A percentile compares a stretch with the other conserved stretches of the same genome.
These are phyloP conservation scores for Arthrobotrys entomopaga DNA, from an alignment of 2,329 filamentous ascomycete genomes.

Conservation along the genomic window DNA sequence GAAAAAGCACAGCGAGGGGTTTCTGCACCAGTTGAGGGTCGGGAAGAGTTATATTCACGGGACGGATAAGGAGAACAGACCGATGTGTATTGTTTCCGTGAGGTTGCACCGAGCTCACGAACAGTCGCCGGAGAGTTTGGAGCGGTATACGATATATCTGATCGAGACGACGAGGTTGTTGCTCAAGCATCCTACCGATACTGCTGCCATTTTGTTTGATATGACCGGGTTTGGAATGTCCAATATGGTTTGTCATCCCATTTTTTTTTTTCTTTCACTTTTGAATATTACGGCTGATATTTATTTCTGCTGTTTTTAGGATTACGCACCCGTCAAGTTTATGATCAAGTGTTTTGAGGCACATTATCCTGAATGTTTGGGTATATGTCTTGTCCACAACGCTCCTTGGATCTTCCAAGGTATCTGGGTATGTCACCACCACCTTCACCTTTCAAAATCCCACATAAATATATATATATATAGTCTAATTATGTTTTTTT, in stretches of 20 bases:
- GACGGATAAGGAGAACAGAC: slow-evolving; percentile 81
- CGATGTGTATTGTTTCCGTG: slow-evolving; percentile 86
- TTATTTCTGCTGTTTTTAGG: slow-evolving; percentile 65
- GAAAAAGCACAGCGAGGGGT: slow-evolving; percentile 71
- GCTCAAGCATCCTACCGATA: slow-evolving; percentile 82
- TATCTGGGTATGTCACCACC: slow-evolving; percentile 62
- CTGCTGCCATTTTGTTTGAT: slow-evolving; percentile 92
- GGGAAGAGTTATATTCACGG: slow-evolving; percentile 96
- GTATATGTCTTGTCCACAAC: slow-evolving; percentile 91
- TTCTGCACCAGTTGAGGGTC: slow-evolving; percentile 82
- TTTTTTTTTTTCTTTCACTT: not conserved
- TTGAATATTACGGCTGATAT: not conserved
- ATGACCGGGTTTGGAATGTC: slow-evolving; percentile 93
- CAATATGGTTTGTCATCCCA: slow-evolving; percentile 77
- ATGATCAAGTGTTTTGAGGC: slow-evolving; percentile 99
- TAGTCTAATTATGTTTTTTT: slow-evolving; percentile 64
- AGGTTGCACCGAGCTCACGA: slow-evolving; percentile 83
- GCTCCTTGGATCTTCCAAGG: slow-evolving; percentile 97
- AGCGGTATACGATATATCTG: slow-evolving; percentile 89
- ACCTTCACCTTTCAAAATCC: not conserved
- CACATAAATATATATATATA: too few relatives aligned
- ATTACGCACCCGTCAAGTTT: slow-evolving; percentile 96
- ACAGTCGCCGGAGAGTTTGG: slow-evolving; percentile 81
- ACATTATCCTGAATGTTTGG: slow-evolving; percentile 94
- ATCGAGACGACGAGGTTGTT: slow-evolving; percentile 94